Conservation (phyloP, 179 eudicot genomes). For the Spergularia azorica region DNA sequence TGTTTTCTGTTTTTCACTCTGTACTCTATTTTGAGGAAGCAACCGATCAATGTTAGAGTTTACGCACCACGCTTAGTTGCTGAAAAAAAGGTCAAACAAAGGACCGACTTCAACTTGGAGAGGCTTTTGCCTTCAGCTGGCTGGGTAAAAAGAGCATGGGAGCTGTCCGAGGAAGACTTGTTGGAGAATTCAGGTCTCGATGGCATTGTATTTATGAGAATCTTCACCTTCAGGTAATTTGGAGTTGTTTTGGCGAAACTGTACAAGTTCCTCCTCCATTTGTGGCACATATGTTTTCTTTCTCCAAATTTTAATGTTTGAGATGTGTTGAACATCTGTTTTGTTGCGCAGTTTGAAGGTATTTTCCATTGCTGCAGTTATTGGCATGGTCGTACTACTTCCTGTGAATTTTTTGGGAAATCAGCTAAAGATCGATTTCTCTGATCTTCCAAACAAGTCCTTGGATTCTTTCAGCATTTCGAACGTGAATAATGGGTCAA, state of each 20-base stretch:
- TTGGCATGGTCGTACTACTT: slow-evolving; percentile 65
- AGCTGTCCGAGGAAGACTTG: slow-evolving; percentile 74
- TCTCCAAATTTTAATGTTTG: not conserved
- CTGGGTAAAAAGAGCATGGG: slow-evolving; percentile 91
- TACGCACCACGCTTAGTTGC: slow-evolving; percentile 83
- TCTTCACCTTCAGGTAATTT: slow-evolving; percentile 73
- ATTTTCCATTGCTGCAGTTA: slow-evolving; percentile 49
- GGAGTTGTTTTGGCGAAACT: not conserved
- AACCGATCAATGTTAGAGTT: slow-evolving; percentile 55
- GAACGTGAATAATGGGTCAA: slow-evolving; percentile 78
- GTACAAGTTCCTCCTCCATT: not conserved
- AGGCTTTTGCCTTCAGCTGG: slow-evolving; percentile 68
- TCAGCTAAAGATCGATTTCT: slow-evolving; percentile 61
- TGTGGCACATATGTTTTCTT: not conserved
- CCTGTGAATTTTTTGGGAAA: slow-evolving; percentile 68
- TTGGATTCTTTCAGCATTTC: slow-evolving; percentile 80
- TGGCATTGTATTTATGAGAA: slow-evolving; percentile 79
- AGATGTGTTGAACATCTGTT: not conserved
- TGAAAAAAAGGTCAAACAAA: slow-evolving; percentile 45
- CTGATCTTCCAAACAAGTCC: slow-evolving; percentile 65
- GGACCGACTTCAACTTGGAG: slow-evolving; percentile 50
- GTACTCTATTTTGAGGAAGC: slow-evolving; percentile 76
- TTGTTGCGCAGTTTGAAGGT: slow-evolving; percentile 57
- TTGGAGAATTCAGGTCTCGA: slow-evolving; percentile 76
- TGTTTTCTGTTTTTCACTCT: slow-evolving; percentile 64